phyloP scores from a whole-genome alignment of 495 filamentous ascomycete genomes.

The Trichoderma erinaceum region DNA sequence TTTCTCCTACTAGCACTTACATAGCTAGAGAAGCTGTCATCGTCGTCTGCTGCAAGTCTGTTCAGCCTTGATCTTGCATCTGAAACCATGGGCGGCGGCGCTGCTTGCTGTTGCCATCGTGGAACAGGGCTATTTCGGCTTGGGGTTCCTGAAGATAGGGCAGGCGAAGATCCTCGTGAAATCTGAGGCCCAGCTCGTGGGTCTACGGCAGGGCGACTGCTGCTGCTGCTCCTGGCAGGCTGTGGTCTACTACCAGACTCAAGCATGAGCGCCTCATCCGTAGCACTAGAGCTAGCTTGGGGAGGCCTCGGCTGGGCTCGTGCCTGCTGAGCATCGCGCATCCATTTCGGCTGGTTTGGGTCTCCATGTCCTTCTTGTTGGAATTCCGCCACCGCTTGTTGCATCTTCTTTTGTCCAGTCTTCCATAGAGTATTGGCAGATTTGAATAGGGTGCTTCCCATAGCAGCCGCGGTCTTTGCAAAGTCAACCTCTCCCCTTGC shows the following conservation, averaged over 20 bases:
- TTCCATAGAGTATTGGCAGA: constrained; percentile 95
- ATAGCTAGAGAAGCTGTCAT: constrained; percentile 79
- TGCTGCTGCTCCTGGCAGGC: background rate
- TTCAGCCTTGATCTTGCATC: constrained; percentile 58
- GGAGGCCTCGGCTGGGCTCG: constrained; percentile 12
- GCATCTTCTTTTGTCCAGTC: constrained; percentile 85
- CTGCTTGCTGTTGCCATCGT: constrained; percentile 46
- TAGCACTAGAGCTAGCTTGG: constrained; percentile 38
- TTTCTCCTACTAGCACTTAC: constrained; percentile 81
- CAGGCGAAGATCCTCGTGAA: constrained; percentile 43
- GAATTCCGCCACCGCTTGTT: constrained; percentile 87
- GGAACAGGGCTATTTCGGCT: constrained; percentile 25
- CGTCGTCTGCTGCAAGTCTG: constrained; percentile 62
- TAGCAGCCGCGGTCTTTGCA: constrained; percentile 69
- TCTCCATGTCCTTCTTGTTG: constrained; percentile 60
- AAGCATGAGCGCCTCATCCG: constrained; percentile 89
- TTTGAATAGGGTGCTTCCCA: constrained; percentile 81
- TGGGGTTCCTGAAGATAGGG: constrained; percentile 29
- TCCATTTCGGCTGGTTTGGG: constrained; percentile 86
- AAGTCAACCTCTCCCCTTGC: constrained; percentile 65
- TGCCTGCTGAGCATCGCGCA: constrained; percentile 60
- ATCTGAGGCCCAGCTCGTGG: background rate
- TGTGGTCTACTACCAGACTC: constrained; percentile 53
- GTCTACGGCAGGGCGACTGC: constrained; percentile 1
- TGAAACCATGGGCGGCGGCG: constrained; percentile 28